Conservation (phyloP, 805 yeast genomes). For the Cyberlindnera bimundalis region DNA sequence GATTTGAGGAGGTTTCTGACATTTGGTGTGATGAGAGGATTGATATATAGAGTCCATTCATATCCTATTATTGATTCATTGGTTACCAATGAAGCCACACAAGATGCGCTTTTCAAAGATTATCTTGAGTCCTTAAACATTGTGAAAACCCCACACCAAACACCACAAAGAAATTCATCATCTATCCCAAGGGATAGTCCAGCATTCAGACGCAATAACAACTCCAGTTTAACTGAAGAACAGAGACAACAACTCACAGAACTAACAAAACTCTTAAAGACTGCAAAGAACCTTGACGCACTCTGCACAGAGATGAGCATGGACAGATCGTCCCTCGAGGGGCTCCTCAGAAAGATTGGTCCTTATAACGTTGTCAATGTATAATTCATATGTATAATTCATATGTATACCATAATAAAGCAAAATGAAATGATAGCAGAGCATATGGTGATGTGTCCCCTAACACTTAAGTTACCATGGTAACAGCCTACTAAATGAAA, state of each 20-base stretch:
- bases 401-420: too few relatives aligned
- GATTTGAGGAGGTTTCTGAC: slow-evolving; percentile 83
- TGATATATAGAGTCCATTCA: slow-evolving; percentile 76
- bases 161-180: neutral
- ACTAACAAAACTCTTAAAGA: slow-evolving; percentile 39
- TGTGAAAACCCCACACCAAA: neutral
- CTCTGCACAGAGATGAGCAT: slow-evolving; percentile 68
- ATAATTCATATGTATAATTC: too few relatives aligned
- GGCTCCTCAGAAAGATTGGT: slow-evolving; percentile 43
- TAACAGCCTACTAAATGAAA: slow-evolving; percentile 7
- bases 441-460: neutral
- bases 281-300: slow-evolving; percentile 55
- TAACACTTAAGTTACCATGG: slow-evolving; percentile 6
- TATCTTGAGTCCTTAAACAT: slow-evolving; percentile 8
- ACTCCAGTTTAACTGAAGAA: slow-evolving; percentile 12
- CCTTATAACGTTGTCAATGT: slow-evolving; percentile 46
- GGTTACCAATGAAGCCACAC: slow-evolving; percentile 18
- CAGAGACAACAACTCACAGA: slow-evolving; percentile 18
- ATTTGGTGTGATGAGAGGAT: slow-evolving; percentile 79
- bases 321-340: slow-evolving; percentile 53
- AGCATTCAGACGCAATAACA: slow-evolving; percentile 4
- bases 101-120: slow-evolving; percentile 14
- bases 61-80: slow-evolving; percentile 47
- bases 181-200: neutral
- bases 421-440: too few relatives aligned